Evolutionary conservation across 208 protist genomes (phyloP).

Genomic region (Trypanosoma theileri): DNA sequence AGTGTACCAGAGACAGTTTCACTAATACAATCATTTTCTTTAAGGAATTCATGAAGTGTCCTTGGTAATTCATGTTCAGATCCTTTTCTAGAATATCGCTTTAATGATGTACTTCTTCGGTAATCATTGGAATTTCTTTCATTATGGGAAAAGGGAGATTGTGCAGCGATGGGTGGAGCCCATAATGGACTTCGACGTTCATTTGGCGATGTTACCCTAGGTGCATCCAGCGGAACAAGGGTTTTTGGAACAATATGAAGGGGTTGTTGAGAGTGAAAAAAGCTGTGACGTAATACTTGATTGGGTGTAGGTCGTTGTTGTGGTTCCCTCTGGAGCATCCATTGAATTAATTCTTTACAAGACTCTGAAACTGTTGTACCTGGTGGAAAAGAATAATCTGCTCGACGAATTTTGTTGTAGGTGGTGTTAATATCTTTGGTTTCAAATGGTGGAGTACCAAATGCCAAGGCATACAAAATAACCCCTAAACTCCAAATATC

Average conservation of each 20-base stretch:
- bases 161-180: slow-evolving; percentile 21
- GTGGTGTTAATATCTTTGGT: slow-evolving; percentile 52
- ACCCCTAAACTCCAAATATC: slow-evolving; percentile 96
- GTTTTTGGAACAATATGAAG: slow-evolving; percentile 12
- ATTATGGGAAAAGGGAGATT: slow-evolving; percentile 25
- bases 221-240: slow-evolving; percentile 19
- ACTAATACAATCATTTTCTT: slow-evolving; percentile 23
- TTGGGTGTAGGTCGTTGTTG: slow-evolving; percentile 49
- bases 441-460: slow-evolving; percentile 87
- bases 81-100: slow-evolving; percentile 7
- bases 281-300: slow-evolving; percentile 40
- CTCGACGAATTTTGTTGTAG: slow-evolving; percentile 53
- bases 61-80: slow-evolving; percentile 17
- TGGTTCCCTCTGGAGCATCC: slow-evolving; percentile 77
- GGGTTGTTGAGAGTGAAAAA: slow-evolving; percentile 12
- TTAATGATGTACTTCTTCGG: background rate
- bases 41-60: slow-evolving; percentile 22
- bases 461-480: slow-evolving; percentile 87
- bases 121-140: background rate
- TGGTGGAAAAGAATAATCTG: slow-evolving; percentile 83
- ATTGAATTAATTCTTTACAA: slow-evolving; percentile 82
- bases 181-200: slow-evolving; percentile 27
- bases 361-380: slow-evolving; percentile 39
- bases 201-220: slow-evolving; percentile 8
- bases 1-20: slow-evolving; percentile 1